phyloP scores from a whole-genome alignment of 768 basidiomycete species.

The Rickenella mellea region DNA sequence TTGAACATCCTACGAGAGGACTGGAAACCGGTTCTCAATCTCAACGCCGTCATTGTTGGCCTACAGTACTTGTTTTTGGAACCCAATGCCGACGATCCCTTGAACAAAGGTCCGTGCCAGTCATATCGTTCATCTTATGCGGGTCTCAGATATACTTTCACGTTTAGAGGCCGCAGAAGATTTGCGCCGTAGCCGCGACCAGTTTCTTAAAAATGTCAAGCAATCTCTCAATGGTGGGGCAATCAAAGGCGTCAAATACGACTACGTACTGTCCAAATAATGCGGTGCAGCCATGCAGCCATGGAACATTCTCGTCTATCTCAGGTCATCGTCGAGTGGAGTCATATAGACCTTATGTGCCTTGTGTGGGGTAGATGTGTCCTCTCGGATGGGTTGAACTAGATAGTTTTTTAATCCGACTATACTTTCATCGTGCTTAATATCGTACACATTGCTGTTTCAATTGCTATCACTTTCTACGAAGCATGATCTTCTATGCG shows the following conservation, averaged over 20 bases:
- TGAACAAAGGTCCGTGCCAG: slow-evolving; percentile 86
- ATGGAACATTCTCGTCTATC: no score
- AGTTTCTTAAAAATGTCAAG: slow-evolving; percentile 81
- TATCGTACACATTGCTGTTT: no score
- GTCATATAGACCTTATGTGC: no score
- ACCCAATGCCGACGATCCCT: slow-evolving; percentile 95
- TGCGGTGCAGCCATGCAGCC: no score
- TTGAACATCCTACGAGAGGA: slow-evolving; percentile 97
- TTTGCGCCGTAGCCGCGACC: slow-evolving; percentile 78
- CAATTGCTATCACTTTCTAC: no score
- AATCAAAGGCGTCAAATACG: slow-evolving; percentile 74
- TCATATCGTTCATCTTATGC: slow-evolving; percentile 5
- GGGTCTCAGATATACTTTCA: slow-evolving; percentile 4
- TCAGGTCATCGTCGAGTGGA: no score
- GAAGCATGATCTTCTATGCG: not conserved
- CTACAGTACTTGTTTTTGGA: slow-evolving; percentile 97
- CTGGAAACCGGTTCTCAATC: slow-evolving; percentile 98
- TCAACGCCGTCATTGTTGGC: slow-evolving; percentile 98
- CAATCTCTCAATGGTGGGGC: slow-evolving; percentile 73
- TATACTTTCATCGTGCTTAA: no score
- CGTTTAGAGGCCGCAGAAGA: slow-evolving; percentile 88
- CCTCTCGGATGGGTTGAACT: no score
- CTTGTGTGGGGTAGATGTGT: no score
- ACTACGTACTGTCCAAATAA: slow-evolving; percentile 63
- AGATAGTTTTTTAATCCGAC: no score